Evolutionary conservation across 495 filamentous ascomycete genomes (phyloP).

Genomic region (Hyaloscypha variabilis): DNA sequence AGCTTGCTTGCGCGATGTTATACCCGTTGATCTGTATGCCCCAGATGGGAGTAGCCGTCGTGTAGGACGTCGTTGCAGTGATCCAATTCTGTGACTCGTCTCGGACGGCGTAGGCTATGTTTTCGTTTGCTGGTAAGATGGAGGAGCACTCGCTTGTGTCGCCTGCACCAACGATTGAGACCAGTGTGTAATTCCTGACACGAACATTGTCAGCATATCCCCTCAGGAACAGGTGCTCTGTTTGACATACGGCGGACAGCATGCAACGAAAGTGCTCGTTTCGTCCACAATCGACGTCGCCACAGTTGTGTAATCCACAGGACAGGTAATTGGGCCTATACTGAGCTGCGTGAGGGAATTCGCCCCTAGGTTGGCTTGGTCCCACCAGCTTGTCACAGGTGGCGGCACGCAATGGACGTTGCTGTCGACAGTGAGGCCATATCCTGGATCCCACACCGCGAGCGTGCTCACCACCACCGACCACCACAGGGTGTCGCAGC

Average conservation of each 20-base stretch:
- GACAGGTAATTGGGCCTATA: background rate
- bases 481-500: background rate
- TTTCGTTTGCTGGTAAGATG: background rate
- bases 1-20: too few relatives aligned
- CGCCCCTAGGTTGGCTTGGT: background rate
- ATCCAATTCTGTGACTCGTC: too few relatives aligned
- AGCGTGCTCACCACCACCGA: background rate
- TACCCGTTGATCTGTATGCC: too few relatives aligned
- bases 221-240: background rate
- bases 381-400: background rate
- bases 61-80: too few relatives aligned
- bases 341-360: background rate
- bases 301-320: background rate
- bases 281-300: background rate
- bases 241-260: background rate
- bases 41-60: too few relatives aligned
- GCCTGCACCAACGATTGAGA: background rate
- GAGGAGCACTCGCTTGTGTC: background rate
- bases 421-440: background rate
- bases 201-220: background rate
- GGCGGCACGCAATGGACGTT: background rate
- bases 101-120: too few relatives aligned
- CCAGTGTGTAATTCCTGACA: background rate
- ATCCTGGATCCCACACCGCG: background rate
- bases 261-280: background rate